Conservation (phyloP, 2,329 filamentous ascomycete genomes). For the Claviceps quebecensis region DNA sequence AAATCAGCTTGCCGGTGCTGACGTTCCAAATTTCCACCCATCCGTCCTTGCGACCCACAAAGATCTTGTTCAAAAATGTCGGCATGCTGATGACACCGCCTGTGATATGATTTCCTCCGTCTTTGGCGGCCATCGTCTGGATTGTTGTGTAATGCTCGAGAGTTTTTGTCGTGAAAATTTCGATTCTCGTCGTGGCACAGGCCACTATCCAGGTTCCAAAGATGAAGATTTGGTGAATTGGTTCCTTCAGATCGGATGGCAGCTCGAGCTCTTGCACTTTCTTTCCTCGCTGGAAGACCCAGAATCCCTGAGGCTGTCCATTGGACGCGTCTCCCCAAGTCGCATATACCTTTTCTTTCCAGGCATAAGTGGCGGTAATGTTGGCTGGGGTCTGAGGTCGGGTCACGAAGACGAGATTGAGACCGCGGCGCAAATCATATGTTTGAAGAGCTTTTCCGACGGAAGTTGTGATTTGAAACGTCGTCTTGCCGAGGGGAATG, state of each 20-base stretch:
- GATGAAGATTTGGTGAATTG: conserved; percentile 62
- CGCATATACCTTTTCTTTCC: conserved; percentile 77
- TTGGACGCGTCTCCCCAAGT: conserved; percentile 60
- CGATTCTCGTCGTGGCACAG: conserved; percentile 59
- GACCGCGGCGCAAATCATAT: conserved; percentile 79
- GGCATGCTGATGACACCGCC: conserved; percentile 78
- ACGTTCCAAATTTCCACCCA: conserved; percentile 96
- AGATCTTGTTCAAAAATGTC: conserved; percentile 91
- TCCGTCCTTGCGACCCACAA: conserved; percentile 76
- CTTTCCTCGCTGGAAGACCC: conserved; percentile 86
- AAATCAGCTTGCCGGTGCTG: conserved; percentile 79
- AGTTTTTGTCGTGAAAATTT: conserved; percentile 76
- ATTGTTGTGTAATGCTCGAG: conserved; percentile 87
- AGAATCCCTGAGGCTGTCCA: conserved; percentile 52
- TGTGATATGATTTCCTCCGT: conserved; percentile 54
- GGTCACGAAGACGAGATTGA: conserved; percentile 88
- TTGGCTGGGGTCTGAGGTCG: conserved; percentile 72
- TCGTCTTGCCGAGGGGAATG: conserved; percentile 79
- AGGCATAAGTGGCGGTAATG: conserved; percentile 78
- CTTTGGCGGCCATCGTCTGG: conserved; percentile 39
- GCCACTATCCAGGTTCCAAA: conserved; percentile 89
- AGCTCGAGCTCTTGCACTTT: conserved; percentile 62
- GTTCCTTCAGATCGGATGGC: conserved; percentile 51
- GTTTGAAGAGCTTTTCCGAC: conserved; percentile 84
- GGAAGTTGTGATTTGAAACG: conserved; percentile 94